Percentiles rank a stretch among this genome's conserved stretches.
These are phyloP conservation scores for Lentinula aciculospora DNA, from an alignment of 768 basidiomycete genomes.

Conservation along the genomic window DNA sequence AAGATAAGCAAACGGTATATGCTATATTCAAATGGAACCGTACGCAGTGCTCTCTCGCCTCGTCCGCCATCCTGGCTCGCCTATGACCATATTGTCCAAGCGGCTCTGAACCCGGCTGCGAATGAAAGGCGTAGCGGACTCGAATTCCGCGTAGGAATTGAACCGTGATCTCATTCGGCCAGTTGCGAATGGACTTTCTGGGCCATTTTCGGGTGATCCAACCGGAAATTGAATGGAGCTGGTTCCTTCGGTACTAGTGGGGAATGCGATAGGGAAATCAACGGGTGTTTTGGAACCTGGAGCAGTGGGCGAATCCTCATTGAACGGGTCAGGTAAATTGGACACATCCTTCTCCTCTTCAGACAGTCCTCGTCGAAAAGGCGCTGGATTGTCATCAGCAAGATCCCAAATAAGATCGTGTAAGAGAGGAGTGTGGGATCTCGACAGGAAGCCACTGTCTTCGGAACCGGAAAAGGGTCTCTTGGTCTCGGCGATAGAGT, in stretches of 20 bases:
- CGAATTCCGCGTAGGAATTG: conserved; percentile 69
- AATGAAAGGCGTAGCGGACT: conserved; percentile 71
- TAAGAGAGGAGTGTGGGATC: conserved; percentile 40
- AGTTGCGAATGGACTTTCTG: conserved; percentile 50
- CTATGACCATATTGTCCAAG: conserved; percentile 46
- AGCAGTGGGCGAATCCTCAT: conserved; percentile 33
- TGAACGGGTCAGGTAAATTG: conserved; percentile 34
- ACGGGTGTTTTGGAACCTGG: conserved; percentile 47
- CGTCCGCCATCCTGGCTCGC: conserved; percentile 80
- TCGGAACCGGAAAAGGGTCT: conserved; percentile 49
- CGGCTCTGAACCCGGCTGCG: conserved; percentile 82
- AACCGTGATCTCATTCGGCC: conserved; percentile 55
- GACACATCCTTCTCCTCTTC: conserved; percentile 71
- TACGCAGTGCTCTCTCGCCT: conserved; percentile 88
- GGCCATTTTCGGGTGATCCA: conserved; percentile 66
- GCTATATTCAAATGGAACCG: conserved; percentile 24
- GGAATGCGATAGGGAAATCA: conserved; percentile 50
- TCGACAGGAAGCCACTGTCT: conserved; percentile 44
- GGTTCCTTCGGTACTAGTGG: conserved; percentile 43
- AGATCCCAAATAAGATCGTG: conserved; percentile 43
- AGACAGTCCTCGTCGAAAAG: conserved; percentile 67
- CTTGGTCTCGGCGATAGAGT: conserved; percentile 76
- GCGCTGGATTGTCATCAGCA: conserved; percentile 52
- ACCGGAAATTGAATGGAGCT: conserved; percentile 81
- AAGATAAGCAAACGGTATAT: conserved; percentile 5